Evolutionary conservation across 2,329 filamentous ascomycete genomes (phyloP).

Genomic region (Penicillium sp.): DNA sequence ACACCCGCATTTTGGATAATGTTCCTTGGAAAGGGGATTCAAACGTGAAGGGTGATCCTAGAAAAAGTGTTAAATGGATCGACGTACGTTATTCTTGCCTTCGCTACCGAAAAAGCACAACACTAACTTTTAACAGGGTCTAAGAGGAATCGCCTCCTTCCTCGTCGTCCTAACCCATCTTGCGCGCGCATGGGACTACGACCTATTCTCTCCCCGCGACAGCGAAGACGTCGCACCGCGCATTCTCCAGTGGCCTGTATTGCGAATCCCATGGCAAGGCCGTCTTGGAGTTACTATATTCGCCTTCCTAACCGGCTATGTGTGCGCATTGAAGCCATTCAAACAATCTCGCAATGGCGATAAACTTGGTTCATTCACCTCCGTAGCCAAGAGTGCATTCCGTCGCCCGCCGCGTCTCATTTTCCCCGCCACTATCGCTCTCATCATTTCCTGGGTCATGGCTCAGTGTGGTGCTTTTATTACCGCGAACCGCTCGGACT

Average conservation of each 20-base stretch:
- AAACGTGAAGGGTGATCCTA: constrained; percentile 13
- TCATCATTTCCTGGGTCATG: constrained; percentile 48
- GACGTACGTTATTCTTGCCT: constrained; percentile 4
- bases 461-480: constrained; percentile 48
- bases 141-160: constrained; percentile 51
- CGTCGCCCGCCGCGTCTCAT: constrained; percentile 50
- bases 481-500: constrained; percentile 46
- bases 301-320: constrained; percentile 53
- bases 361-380: constrained; percentile 41
- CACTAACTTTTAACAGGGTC: constrained; percentile 35
- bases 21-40: constrained; percentile 20
- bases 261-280: constrained; percentile 52
- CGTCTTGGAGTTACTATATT: constrained; percentile 54
- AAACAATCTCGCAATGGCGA: constrained; percentile 48
- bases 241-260: constrained; percentile 48
- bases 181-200: constrained; percentile 49
- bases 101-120: neutral
- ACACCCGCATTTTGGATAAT: constrained; percentile 19
- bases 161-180: constrained; percentile 52
- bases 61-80: constrained; percentile 19
- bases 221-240: constrained; percentile 40
- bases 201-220: constrained; percentile 49
- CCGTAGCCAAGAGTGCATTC: constrained; percentile 51
- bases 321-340: constrained; percentile 53
- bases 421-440: constrained; percentile 49